Percentiles rank a stretch among this genome's conserved stretches.
These are phyloP conservation scores for Lagenidium sp. DNA, from an alignment of 352 stramenopile genomes.

Conservation along the genomic window DNA sequence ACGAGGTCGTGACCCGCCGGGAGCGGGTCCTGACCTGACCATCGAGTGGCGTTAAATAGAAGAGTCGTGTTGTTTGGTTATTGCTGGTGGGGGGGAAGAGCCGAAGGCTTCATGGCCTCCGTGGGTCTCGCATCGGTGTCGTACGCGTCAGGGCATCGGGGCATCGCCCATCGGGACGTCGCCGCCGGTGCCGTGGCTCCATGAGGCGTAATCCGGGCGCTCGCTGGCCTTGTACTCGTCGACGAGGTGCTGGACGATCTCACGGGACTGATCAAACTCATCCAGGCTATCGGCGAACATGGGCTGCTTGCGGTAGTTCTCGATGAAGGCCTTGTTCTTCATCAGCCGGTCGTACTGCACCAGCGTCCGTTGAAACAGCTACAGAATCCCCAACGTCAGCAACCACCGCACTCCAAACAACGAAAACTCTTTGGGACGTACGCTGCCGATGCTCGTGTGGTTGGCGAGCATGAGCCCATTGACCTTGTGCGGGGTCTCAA, in stretches of 20 bases:
- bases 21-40: slow-evolving; percentile 62
- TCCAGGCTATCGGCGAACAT: slow-evolving; percentile 93
- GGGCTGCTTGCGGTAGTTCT: slow-evolving; percentile 97
- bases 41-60: slow-evolving; percentile 31
- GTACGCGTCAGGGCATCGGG: not conserved
- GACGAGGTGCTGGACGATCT: slow-evolving; percentile 77
- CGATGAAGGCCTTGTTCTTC: slow-evolving; percentile 98
- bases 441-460: slow-evolving; percentile 94
- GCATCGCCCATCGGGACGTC: slow-evolving; percentile 36
- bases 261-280: slow-evolving; percentile 79
- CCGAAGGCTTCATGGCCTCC: not conserved
- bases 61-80: too few species aligned
- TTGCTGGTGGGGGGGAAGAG: too few species aligned
- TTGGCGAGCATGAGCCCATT: slow-evolving; percentile 99
- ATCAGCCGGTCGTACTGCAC: slow-evolving; percentile 97
- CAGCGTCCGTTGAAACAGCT: slow-evolving; percentile 86
- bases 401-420: too few species aligned
- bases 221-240: slow-evolving; percentile 85
- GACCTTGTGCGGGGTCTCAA: slow-evolving; percentile 96
- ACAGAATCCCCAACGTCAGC: too few species aligned
- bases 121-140: not conserved
- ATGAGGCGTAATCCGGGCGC: slow-evolving; percentile 68
- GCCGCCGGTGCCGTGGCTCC: slow-evolving; percentile 19
- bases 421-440: slow-evolving; percentile 25
- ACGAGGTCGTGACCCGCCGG: slow-evolving; percentile 71